Evolutionary conservation across 352 stramenopile species (phyloP).

Genomic region (Globisporangium ultimum): DNA sequence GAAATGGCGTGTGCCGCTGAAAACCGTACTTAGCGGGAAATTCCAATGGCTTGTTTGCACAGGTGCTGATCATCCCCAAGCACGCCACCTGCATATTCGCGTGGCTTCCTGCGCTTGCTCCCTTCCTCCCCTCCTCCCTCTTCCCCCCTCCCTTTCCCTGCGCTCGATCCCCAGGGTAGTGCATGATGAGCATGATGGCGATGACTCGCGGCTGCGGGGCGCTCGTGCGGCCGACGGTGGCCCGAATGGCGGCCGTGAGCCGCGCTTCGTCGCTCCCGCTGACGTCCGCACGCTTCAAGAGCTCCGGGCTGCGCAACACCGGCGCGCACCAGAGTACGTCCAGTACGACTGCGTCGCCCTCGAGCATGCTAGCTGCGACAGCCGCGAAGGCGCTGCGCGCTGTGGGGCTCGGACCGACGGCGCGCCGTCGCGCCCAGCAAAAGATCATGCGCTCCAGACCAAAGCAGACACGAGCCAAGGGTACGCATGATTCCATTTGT

Average conservation of each 20-base stretch:
- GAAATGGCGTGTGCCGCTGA: no score
- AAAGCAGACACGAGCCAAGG: neutral
- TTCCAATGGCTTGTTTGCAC: no score
- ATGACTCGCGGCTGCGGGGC: conserved; percentile 5
- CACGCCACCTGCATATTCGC: no score
- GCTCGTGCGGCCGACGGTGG: no score
- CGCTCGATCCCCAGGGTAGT: neutral
- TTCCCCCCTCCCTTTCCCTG: neutral
- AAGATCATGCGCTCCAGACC: conserved; percentile 15
- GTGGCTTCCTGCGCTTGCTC: no score
- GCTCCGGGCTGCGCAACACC: neutral
- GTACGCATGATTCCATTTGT: neutral
- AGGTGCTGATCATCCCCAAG: no score
- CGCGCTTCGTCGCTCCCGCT: neutral
- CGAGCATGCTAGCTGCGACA: conserved; percentile 12
- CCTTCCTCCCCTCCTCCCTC: neutral
- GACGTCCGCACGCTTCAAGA: conserved; percentile 12
- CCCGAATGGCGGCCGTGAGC: neutral
- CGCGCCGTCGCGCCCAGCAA: conserved; percentile 22
- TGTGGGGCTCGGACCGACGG: conserved; percentile 20
- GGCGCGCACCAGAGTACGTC: neutral
- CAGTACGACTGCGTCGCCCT: neutral
- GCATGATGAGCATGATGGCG: conserved; percentile 12
- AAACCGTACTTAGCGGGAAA: no score
- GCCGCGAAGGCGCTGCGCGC: conserved; percentile 22